Evolutionary conservation across 2,329 filamentous ascomycete species (phyloP), one percentile per base, ranked within the genome.

Genomic region (Fusarium sp.): DNA sequence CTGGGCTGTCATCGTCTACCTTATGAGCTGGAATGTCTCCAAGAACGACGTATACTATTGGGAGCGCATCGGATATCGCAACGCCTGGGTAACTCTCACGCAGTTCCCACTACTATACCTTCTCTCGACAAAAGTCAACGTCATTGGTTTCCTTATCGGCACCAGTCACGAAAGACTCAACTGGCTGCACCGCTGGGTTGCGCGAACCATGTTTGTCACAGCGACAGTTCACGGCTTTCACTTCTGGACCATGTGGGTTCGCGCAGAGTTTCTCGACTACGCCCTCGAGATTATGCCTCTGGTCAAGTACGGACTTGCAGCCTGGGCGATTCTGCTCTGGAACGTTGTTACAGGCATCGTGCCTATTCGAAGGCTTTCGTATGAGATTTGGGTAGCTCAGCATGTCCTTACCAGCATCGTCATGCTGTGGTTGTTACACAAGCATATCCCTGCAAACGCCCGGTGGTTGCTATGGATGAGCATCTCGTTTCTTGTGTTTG

Each of bases 181-280:
- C 79, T 94, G 92, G 92, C 81, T 93, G 61, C 92, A 94, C 76
- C 87, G 92, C 69, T 94, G 92, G 92, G 89, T 91, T 11, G 91
- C 90, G 4, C 87, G 92, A 67, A 92, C 90, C 64, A 89, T 94
- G 83, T 87, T 94, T 38, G 82, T 93, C 17, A 93, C 90, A 0
- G 89, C 89, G 2, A 91, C 91, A 1, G 86, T 93, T 5, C 92
- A 94, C 75, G 91, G 92, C 68, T 92, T 89, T 74, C 89, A 92
- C 79, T 94, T 93, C 79, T 91, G 90, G 81, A 83, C 84, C 4
- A 87, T 91, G 77, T 94, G 92, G 90, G 86, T 86, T 29, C 83
- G 84, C 12, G 86, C 89, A 63, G 88, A 89, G 66, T 89, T 92
- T 66, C 85, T 93, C 33, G 81, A 87, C 44, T 81, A 85, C 22